These are phyloP conservation scores for Tricholoma flavovirens DNA, from an alignment of 768 basidiomycete genomes.

Conservation along the genomic window DNA sequence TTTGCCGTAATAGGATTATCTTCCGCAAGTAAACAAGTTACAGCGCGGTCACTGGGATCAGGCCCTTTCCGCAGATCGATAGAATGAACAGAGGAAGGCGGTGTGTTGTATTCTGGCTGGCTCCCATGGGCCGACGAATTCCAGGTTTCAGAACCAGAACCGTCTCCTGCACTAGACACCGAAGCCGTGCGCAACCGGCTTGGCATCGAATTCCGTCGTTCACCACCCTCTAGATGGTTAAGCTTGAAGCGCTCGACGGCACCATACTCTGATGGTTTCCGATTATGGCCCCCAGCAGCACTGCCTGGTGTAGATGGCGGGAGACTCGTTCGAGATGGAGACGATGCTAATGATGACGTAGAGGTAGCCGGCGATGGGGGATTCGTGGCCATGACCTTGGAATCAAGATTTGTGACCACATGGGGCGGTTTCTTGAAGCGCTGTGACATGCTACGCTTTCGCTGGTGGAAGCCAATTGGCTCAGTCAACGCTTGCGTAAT, in stretches of 20 bases:
- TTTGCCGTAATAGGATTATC: conserved; percentile 98
- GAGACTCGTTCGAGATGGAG: conserved; percentile 71
- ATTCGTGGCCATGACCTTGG: conserved; percentile 57
- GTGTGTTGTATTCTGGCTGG: conserved; percentile 58
- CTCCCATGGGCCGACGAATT: conserved; percentile 48
- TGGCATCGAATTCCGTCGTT: conserved; percentile 79
- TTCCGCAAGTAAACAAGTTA: conserved; percentile 92
- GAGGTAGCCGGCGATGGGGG: conserved; percentile 92
- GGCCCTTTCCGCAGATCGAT: conserved; percentile 73
- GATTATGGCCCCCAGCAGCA: conserved; percentile 48
- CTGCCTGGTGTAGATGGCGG: conserved; percentile 70
- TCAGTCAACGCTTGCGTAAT: conserved; percentile 70
- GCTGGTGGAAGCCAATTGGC: conserved; percentile 47
- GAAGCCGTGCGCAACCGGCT: conserved; percentile 85
- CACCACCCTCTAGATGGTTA: conserved; percentile 69
- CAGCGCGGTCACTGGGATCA: conserved; percentile 79
- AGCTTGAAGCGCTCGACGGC: conserved; percentile 86
- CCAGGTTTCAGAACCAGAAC: conserved; percentile 74
- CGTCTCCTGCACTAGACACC: conserved; percentile 75
- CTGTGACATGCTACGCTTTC: conserved; percentile 79
- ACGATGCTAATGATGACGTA: conserved; percentile 86
- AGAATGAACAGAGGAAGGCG: conserved; percentile 81
- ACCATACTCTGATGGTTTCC: conserved; percentile 88
- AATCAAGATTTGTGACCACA: conserved; percentile 65
- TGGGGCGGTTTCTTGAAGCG: conserved; percentile 77